These are phyloP conservation scores for Aphanomyces euteiches DNA, from an alignment of 352 stramenopile species.

Conservation along the genomic window DNA sequence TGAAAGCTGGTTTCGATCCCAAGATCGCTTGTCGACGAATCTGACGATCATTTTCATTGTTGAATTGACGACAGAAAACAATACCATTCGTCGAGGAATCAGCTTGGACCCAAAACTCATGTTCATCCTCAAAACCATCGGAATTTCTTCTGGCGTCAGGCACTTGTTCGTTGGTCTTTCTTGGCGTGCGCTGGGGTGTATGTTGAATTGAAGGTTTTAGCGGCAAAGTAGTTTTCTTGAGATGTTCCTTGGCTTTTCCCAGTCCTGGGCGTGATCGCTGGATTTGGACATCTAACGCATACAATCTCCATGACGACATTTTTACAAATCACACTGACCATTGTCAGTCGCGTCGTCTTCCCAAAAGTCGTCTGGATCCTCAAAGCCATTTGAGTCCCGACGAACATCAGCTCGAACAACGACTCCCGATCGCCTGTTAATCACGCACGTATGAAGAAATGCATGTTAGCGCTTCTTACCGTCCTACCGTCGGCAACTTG, in stretches of 20 bases:
- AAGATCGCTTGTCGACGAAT: not conserved
- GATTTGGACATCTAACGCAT: too few species aligned
- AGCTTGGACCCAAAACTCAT: slow-evolving; percentile 6
- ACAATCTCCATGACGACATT: too few species aligned
- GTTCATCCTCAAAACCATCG: slow-evolving; percentile 10
- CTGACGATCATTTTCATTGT: not conserved
- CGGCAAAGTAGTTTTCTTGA: slow-evolving; percentile 14
- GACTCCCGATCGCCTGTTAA: slow-evolving; percentile 45
- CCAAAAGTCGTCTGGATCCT: slow-evolving; percentile 87
- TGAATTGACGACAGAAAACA: not conserved
- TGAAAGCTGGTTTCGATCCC: not conserved
- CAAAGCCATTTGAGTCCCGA: slow-evolving; percentile 74
- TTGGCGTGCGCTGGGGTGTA: slow-evolving; percentile 38
- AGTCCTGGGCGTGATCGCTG: too few species aligned
- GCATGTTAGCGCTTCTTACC: not conserved
- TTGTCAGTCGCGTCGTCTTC: slow-evolving; percentile 44
- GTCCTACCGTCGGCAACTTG: not conserved
- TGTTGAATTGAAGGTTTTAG: slow-evolving; percentile 30
- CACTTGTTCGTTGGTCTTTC: slow-evolving; percentile 50
- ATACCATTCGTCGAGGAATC: not conserved
- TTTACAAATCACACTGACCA: too few species aligned
- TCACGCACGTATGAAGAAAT: too few species aligned
- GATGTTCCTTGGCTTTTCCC: not conserved
- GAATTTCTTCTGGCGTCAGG: slow-evolving; percentile 25
- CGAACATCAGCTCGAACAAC: slow-evolving; percentile 62